These are phyloP conservation scores for Rhodotorula sp. DNA, from an alignment of 1,284 basidiomycete species.

Conservation along the genomic window DNA sequence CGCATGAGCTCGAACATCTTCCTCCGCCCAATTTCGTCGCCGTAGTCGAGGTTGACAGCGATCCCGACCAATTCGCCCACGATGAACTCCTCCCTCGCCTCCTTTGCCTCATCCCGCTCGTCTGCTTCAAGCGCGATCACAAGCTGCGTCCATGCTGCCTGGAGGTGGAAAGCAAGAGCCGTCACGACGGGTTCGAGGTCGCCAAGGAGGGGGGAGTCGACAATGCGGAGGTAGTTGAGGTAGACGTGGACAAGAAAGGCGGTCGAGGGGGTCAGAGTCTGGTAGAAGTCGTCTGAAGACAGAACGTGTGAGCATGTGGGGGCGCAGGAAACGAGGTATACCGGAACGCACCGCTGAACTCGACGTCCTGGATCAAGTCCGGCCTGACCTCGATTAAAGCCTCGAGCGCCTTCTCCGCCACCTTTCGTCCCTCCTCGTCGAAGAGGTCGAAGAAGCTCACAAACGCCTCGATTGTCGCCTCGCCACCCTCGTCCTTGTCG, in stretches of 20 bases:
- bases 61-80: conserved; percentile 78
- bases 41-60: conserved; percentile 81
- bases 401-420: conserved; percentile 65
- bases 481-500: conserved; percentile 3
- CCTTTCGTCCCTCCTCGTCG: conserved; percentile 53
- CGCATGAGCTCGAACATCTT: conserved; percentile 87
- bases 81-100: conserved; percentile 68
- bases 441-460: conserved; percentile 64
- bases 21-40: conserved; percentile 88
- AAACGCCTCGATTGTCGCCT: conserved; percentile 52
- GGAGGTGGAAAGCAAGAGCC: conserved; percentile 79
- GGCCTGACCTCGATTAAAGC: conserved; percentile 62
- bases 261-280: conserved; percentile 70
- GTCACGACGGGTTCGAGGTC: conserved; percentile 81
- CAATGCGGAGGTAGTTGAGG: conserved; percentile 65
- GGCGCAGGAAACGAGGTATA: not conserved
- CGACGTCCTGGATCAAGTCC: conserved; percentile 63
- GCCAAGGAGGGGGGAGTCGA: conserved; percentile 68
- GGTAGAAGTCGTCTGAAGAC: conserved; percentile 69
- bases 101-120: conserved; percentile 57
- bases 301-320: not conserved
- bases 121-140: conserved; percentile 50
- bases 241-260: conserved; percentile 82
- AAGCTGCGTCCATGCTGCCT: conserved; percentile 51
- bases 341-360: conserved; percentile 64